Conservation (phyloP, 345 rosid genomes). For the Viola odorata region DNA sequence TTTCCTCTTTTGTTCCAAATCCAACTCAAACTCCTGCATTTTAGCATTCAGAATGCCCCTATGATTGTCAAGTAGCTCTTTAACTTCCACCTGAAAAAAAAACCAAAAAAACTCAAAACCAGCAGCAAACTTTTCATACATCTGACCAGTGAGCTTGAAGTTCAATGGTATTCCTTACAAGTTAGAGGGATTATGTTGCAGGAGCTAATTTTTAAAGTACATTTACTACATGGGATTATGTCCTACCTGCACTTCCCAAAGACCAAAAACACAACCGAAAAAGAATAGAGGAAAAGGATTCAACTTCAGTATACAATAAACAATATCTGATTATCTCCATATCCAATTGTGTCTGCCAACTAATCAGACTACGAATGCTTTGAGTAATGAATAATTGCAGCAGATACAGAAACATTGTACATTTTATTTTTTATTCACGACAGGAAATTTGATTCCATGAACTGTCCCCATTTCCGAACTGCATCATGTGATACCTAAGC, state of each 20-base stretch:
- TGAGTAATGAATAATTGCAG: too few species aligned
- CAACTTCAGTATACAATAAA: too few species aligned
- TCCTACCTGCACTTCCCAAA: not conserved
- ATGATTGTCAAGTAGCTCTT: constrained; percentile 63
- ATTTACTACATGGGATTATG: not conserved
- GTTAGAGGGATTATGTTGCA: not conserved
- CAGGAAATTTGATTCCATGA: too few species aligned
- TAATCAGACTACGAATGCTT: too few species aligned
- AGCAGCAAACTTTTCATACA: constrained; percentile 2
- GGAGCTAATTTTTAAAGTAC: not conserved
- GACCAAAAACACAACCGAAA: not conserved
- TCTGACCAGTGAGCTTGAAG: not conserved
- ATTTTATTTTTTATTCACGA: too few species aligned
- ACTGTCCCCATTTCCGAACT: too few species aligned
- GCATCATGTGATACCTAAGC: too few species aligned
- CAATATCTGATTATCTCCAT: too few species aligned
- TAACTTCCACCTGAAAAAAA: constrained; percentile 53
- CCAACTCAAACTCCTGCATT: constrained; percentile 49
- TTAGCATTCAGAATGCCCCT: constrained; percentile 42
- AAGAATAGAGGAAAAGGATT: too few species aligned
- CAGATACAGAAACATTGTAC: too few species aligned
- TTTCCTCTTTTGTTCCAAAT: constrained; percentile 51
- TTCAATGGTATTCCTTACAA: too few species aligned
- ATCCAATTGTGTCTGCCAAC: too few species aligned
- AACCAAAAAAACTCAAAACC: constrained; percentile 5